phyloP scores from a whole-genome alignment of 2,329 filamentous ascomycete genomes.

The Colletotrichum orchidophilum region DNA sequence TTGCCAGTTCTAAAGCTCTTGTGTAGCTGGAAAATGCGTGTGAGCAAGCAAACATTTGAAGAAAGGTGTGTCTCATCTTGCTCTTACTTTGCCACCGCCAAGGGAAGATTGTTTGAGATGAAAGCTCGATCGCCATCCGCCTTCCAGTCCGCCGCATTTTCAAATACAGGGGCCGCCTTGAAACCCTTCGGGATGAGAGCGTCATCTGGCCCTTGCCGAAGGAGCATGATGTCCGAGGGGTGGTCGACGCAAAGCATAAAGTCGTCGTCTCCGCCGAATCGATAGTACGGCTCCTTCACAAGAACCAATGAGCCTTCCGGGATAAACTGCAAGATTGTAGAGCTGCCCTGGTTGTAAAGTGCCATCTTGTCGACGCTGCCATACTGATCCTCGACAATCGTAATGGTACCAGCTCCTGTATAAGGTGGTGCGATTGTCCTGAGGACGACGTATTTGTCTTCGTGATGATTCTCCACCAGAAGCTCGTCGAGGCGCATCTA shows the following conservation, averaged over 20 bases:
- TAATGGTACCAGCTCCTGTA: conserved; percentile 45
- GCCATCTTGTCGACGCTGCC: conserved; percentile 48
- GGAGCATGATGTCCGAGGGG: conserved; percentile 43
- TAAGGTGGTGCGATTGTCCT: conserved; percentile 43
- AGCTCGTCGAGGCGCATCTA: conserved; percentile 44
- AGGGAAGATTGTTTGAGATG: conserved; percentile 43
- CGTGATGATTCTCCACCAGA: conserved; percentile 45
- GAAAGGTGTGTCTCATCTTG: fast-evolving
- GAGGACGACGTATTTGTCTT: conserved; percentile 44
- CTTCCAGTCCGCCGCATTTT: conserved; percentile 33
- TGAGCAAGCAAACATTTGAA: not conserved
- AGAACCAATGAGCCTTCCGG: conserved; percentile 44
- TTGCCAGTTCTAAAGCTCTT: conserved; percentile 42
- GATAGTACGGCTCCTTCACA: conserved; percentile 50
- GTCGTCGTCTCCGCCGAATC: conserved; percentile 42
- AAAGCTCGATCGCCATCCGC: conserved; percentile 37
- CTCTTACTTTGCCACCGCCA: conserved; percentile 44
- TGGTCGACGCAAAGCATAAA: conserved; percentile 48
- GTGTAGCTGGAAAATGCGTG: conserved; percentile 40
- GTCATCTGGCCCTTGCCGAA: conserved; percentile 41
- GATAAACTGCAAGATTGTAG: conserved; percentile 43
- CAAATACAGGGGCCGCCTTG: conserved; percentile 9
- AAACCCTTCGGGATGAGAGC: not conserved
- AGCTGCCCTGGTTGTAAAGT: conserved; percentile 48
- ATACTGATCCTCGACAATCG: conserved; percentile 46